Evolutionary conservation across 1,139 yeast genomes (phyloP).

Genomic region (Fermentozyma sake): DNA sequence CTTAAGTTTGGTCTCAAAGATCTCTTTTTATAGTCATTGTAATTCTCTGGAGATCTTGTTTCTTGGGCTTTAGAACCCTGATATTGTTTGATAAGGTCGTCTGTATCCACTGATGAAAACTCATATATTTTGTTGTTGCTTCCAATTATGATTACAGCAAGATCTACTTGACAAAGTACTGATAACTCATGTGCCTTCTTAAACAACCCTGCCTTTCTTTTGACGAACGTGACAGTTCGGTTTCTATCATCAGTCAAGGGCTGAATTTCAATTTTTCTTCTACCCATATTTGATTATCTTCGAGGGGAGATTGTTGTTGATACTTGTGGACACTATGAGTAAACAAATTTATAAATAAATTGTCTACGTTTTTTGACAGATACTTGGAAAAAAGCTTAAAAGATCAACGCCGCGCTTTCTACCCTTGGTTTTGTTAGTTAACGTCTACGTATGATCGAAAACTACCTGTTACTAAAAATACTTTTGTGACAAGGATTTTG

Average conservation of each 20-base stretch:
- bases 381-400: too few species aligned
- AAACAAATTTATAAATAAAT: too few species aligned
- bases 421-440: too few species aligned
- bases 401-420: too few species aligned
- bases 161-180: slow-evolving; percentile 86
- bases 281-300: slow-evolving; percentile 60
- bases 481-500: too few species aligned
- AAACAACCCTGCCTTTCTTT: slow-evolving; percentile 91
- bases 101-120: slow-evolving; percentile 68
- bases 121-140: slow-evolving; percentile 77
- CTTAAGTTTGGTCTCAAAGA: slow-evolving; percentile 9
- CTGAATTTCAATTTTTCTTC: slow-evolving; percentile 91
- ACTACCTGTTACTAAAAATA: too few species aligned
- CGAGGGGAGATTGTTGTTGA: not conserved
- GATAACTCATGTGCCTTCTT: slow-evolving; percentile 95
- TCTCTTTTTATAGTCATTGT: slow-evolving; percentile 43
- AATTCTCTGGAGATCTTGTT: slow-evolving; percentile 56
- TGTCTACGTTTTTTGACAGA: too few species aligned
- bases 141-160: slow-evolving; percentile 88
- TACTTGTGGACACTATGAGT: not conserved
- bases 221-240: slow-evolving; percentile 83
- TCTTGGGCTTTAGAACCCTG: slow-evolving; percentile 44
- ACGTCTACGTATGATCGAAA: too few species aligned
- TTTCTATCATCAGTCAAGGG: slow-evolving; percentile 90
- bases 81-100: slow-evolving; percentile 56